Conservation (phyloP, 177 flowering plant species). For the Tripterygium wilfordii region DNA sequence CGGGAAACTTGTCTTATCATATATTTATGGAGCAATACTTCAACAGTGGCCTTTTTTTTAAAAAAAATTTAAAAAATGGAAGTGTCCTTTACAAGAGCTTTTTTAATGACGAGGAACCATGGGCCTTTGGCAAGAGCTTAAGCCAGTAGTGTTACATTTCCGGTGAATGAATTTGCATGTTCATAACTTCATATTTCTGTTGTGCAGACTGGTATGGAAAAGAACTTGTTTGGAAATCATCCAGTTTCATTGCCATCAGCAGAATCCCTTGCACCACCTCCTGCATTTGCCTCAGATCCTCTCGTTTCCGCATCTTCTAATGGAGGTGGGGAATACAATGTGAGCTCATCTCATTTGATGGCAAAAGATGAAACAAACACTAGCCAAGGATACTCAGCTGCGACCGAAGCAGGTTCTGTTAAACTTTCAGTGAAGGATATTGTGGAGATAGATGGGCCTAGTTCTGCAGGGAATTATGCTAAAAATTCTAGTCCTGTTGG, state of each 20-base stretch:
- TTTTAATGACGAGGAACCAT: no score
- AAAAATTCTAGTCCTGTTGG: conserved; percentile 65
- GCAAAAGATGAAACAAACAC: conserved; percentile 21
- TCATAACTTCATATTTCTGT: conserved; percentile 7
- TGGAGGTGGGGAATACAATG: conserved; percentile 29
- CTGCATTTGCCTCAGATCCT: conserved; percentile 90
- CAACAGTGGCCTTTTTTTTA: no score
- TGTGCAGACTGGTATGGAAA: conserved; percentile 88
- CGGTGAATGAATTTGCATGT: neutral
- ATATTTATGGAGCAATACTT: no score
- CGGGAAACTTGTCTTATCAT: no score
- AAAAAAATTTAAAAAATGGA: no score
- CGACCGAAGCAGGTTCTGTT: conserved; percentile 28
- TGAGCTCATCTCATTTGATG: conserved; percentile 19
- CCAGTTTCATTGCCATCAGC: conserved; percentile 50
- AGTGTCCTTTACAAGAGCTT: no score
- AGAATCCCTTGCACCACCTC: conserved; percentile 70
- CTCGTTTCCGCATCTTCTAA: conserved; percentile 32
- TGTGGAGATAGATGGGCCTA: conserved; percentile 67
- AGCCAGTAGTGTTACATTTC: neutral
- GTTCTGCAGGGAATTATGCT: conserved; percentile 41
- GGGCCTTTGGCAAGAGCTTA: no score
- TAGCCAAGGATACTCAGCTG: conserved; percentile 28
- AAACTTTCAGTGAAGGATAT: conserved; percentile 48
- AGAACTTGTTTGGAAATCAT: conserved; percentile 80